A percentile compares a stretch with the other conserved stretches of the same genome.
Evolutionary conservation across 768 basidiomycete species (phyloP).

Genomic region (Heimioporus sp.): DNA sequence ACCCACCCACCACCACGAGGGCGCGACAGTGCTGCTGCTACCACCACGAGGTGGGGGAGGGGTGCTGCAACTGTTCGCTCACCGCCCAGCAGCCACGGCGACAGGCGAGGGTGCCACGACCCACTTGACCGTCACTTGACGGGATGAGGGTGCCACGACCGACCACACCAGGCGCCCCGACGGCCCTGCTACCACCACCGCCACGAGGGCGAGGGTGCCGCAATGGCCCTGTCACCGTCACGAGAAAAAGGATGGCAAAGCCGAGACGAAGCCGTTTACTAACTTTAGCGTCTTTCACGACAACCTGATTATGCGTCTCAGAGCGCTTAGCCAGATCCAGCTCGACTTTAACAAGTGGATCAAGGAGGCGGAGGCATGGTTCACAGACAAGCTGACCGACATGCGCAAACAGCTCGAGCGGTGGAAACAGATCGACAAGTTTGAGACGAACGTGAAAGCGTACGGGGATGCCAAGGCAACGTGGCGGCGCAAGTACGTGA

Average conservation of each 20-base stretch:
- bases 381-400: constrained; percentile 68
- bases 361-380: constrained; percentile 75
- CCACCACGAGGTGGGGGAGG: too few species aligned
- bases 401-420: constrained; percentile 89
- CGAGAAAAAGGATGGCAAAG: constrained; percentile 77
- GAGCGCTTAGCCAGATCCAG: constrained; percentile 81
- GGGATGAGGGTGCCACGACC: too few species aligned
- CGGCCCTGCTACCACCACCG: too few species aligned
- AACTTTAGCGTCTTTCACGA: constrained; percentile 95
- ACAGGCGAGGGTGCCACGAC: too few species aligned
- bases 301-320: constrained; percentile 85
- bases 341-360: constrained; percentile 81
- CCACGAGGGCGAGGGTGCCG: too few species aligned
- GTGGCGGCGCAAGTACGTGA: constrained; percentile 80
- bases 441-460: constrained; percentile 81
- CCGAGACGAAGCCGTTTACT: constrained; percentile 89
- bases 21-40: too few species aligned
- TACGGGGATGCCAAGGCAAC: constrained; percentile 76
- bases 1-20: too few species aligned
- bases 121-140: too few species aligned
- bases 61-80: too few species aligned
- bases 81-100: too few species aligned
- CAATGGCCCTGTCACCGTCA: too few species aligned
- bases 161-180: too few species aligned
- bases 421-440: constrained; percentile 92